Base-by-base conservation (phyloP, 2,329 filamentous ascomycete genomes). In the Diplocarpon rosae region DNA sequence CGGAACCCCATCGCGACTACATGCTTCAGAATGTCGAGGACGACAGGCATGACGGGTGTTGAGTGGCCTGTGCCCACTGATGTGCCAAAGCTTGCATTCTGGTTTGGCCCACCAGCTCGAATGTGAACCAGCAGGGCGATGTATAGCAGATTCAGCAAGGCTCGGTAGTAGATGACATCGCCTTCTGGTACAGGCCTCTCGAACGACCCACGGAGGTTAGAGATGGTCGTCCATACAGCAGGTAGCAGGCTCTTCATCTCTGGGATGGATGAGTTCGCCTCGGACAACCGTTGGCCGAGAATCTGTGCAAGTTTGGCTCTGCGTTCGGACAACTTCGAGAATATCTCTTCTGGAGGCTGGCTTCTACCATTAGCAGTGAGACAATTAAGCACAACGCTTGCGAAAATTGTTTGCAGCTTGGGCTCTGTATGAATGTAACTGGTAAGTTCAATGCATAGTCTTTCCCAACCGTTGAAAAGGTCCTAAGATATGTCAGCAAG, bases 391-490 rank as follows among this genome's bases (percentile, higher is more conserved):
- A 85, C 79, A 37, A 93, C 82, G 46, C 81, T 73, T 28, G 85
- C 69, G 1, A 60, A 43, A 12, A 52, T 51, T 16, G 50, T 52
- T 48, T 60, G 57, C 3, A 59, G 40, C 5, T 53, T 46, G 5
- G 39, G 28, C 28, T 61, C 49, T 9, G 45, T 43, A 1, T 43
- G 42, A 3, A 59, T 78, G 27, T 53, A 55, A 38, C 77, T 77
- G 60, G 83, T 86, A 39, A 98, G 73, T 58, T 95, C 90, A 39
- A 92, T 72, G 12, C 90, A 76, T 8, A 98, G 72, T 47, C 86
- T 80, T 62, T 93, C 89, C 87, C 90, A 96, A 44, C 86, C 84
- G 56, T 86, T 80, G 52, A 95, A 83, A 14, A 98, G 75, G 35
- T 79, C 76, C 82, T 86, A 56, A 30, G 46, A 46, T 11, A 16